Percentiles rank a stretch among this genome's conserved stretches.
Conservation (phyloP, 805 yeast species). For the Metschnikowia koreensis region DNA sequence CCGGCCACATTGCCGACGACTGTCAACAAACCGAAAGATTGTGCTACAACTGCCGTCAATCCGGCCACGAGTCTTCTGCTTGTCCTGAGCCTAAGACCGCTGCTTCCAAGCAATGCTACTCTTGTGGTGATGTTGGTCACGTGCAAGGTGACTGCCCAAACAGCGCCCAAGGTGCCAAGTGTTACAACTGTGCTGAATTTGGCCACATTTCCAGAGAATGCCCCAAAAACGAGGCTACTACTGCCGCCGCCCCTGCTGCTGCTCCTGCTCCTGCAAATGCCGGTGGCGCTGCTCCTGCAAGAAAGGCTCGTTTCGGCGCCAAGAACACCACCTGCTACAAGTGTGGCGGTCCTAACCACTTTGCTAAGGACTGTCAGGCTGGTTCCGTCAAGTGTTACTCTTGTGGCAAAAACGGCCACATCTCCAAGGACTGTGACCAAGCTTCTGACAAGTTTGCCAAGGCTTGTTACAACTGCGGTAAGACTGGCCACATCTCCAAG, state of each 20-base stretch:
- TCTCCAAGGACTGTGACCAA: slow-evolving; percentile 75
- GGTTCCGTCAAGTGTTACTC: slow-evolving; percentile 79
- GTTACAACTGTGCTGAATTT: slow-evolving; percentile 73
- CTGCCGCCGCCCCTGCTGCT: slow-evolving; percentile 21
- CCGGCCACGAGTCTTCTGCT: slow-evolving; percentile 86
- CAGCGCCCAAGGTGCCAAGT: slow-evolving; percentile 64
- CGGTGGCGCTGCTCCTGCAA: slow-evolving; percentile 1
- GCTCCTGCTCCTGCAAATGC: slow-evolving; percentile 12
- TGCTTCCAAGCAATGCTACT: slow-evolving; percentile 85
- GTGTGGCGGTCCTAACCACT: slow-evolving; percentile 92
- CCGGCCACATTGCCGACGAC: slow-evolving; percentile 86
- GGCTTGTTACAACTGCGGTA: slow-evolving; percentile 72
- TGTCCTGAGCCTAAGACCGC: slow-evolving; percentile 88
- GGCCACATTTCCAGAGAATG: slow-evolving; percentile 87
- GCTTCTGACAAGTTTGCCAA: slow-evolving; percentile 46
- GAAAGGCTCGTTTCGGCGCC: slow-evolving; percentile 12
- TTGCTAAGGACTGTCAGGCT: slow-evolving; percentile 85
- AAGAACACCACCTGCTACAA: slow-evolving; percentile 71
- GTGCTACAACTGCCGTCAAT: slow-evolving; percentile 89
- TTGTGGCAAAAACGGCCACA: slow-evolving; percentile 89
- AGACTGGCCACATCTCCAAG: slow-evolving; percentile 84
- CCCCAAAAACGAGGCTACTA: slow-evolving; percentile 39
- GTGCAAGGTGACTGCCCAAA: slow-evolving; percentile 80
- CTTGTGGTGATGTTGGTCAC: slow-evolving; percentile 90
- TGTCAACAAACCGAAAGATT: slow-evolving; percentile 82